phyloP scores from a whole-genome alignment of 2,329 filamentous ascomycete species.

The Alternaria novae-zelandiae region DNA sequence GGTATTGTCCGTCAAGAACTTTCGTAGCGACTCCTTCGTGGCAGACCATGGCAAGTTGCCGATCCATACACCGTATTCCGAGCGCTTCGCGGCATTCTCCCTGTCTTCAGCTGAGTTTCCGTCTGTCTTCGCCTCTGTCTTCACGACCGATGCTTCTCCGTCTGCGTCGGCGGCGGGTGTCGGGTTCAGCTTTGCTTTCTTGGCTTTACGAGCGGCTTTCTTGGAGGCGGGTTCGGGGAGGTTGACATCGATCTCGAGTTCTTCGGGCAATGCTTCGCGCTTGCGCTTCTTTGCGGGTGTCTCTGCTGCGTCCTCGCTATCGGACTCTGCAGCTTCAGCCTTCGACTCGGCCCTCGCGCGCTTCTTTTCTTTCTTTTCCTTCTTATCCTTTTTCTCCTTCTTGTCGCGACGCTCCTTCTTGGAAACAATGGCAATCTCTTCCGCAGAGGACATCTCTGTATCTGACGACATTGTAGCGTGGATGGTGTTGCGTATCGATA shows the following conservation, averaged over 20 bases:
- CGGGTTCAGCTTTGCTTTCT: slow-evolving; percentile 72
- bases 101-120: slow-evolving; percentile 27
- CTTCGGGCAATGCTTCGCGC: slow-evolving; percentile 64
- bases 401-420: slow-evolving; percentile 35
- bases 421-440: slow-evolving; percentile 9
- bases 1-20: slow-evolving; percentile 78
- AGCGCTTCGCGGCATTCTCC: slow-evolving; percentile 61
- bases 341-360: slow-evolving; percentile 25
- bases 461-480: slow-evolving; percentile 19
- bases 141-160: slow-evolving; percentile 12
- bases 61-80: slow-evolving; percentile 90
- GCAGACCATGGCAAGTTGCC: slow-evolving; percentile 89
- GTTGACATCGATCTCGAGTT: slow-evolving; percentile 85
- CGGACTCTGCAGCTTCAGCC: slow-evolving; percentile 15
- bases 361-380: slow-evolving; percentile 35
- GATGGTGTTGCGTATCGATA: neutral
- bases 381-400: slow-evolving; percentile 37
- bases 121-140: slow-evolving; percentile 48
- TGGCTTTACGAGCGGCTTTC: slow-evolving; percentile 85
- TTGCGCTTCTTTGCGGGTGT: slow-evolving; percentile 55
- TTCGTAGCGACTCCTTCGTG: slow-evolving; percentile 75
- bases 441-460: slow-evolving; percentile 12
- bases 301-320: slow-evolving; percentile 21
- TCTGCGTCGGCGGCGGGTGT: slow-evolving; percentile 20
- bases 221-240: slow-evolving; percentile 96